phyloP scores from a whole-genome alignment of 169 alveolate species.

The Amoebophrya sp. region DNA sequence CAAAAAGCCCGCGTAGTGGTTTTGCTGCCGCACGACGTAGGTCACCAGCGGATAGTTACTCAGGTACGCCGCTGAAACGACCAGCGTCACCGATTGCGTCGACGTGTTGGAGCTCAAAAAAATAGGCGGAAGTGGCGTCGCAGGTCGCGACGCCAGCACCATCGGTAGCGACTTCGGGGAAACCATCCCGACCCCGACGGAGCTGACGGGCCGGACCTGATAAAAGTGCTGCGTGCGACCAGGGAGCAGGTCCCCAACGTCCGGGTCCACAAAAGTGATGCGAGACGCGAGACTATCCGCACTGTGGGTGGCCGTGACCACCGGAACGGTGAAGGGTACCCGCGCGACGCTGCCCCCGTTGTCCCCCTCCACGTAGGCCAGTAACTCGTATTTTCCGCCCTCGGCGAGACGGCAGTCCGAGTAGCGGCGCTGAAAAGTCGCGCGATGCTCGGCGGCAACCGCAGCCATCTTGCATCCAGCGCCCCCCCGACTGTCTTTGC shows the following conservation, averaged over 20 bases:
- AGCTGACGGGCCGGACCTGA: neutral
- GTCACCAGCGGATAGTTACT: neutral
- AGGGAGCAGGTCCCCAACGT: too few species aligned
- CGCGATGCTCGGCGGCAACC: neutral
- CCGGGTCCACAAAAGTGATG: too few species aligned
- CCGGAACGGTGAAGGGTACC: neutral
- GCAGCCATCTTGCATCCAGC: constrained; percentile 16
- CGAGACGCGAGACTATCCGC: too few species aligned
- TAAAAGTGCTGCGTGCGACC: neutral
- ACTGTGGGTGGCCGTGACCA: too few species aligned
- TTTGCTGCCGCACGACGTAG: neutral
- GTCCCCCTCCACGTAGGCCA: neutral
- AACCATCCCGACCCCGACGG: neutral
- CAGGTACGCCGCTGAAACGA: neutral
- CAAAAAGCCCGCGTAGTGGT: neutral
- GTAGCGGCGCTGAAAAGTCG: neutral
- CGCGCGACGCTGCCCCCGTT: neutral
- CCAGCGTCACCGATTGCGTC: neutral
- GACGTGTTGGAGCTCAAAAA: neutral
- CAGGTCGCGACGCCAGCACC: neutral
- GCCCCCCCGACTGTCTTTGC: neutral
- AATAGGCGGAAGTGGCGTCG: neutral
- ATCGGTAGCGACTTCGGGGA: neutral
- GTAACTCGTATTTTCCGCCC: neutral
- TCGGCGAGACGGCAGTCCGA: constrained; percentile 5